These are phyloP conservation scores for Phytophthora lateralis DNA, from an alignment of 352 stramenopile genomes.

Conservation along the genomic window DNA sequence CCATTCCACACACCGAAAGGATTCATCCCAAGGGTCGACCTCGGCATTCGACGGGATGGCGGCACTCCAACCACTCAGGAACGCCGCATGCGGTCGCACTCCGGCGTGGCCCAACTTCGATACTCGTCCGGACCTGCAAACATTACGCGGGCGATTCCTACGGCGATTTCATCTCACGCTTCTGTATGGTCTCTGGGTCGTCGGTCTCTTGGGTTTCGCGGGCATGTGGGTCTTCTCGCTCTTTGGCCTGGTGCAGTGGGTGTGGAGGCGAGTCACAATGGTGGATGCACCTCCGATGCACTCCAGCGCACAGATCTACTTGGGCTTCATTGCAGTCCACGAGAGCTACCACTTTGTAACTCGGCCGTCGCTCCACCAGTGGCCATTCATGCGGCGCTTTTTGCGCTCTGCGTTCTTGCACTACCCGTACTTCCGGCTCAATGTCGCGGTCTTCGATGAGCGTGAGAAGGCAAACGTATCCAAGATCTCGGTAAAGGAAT, in stretches of 20 bases:
- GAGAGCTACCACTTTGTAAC: constrained; percentile 46
- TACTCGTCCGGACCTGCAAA: constrained; percentile 30
- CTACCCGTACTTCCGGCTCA: constrained; percentile 60
- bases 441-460: constrained; percentile 51
- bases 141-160: constrained; percentile 34
- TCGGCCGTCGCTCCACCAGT: constrained; percentile 35
- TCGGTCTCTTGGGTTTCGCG: constrained; percentile 39
- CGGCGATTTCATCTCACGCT: constrained; percentile 37
- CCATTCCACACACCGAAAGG: not conserved
- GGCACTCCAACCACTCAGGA: constrained; percentile 20
- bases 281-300: constrained; percentile 8
- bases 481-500: too few species aligned
- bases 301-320: constrained; percentile 30
- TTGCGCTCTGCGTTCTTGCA: constrained; percentile 55
- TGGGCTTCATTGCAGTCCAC: constrained; percentile 45
- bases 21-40: not conserved
- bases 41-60: constrained; percentile 7
- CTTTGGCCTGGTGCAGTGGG: constrained; percentile 15
- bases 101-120: constrained; percentile 26
- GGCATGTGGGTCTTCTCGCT: constrained; percentile 26
- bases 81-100: constrained; percentile 24
- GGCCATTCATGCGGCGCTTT: constrained; percentile 43
- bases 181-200: constrained; percentile 34
- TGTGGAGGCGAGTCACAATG: constrained; percentile 9
- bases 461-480: constrained; percentile 21